Evolutionary conservation across 768 basidiomycete species (phyloP).

Genomic region (Ramaria sp.): DNA sequence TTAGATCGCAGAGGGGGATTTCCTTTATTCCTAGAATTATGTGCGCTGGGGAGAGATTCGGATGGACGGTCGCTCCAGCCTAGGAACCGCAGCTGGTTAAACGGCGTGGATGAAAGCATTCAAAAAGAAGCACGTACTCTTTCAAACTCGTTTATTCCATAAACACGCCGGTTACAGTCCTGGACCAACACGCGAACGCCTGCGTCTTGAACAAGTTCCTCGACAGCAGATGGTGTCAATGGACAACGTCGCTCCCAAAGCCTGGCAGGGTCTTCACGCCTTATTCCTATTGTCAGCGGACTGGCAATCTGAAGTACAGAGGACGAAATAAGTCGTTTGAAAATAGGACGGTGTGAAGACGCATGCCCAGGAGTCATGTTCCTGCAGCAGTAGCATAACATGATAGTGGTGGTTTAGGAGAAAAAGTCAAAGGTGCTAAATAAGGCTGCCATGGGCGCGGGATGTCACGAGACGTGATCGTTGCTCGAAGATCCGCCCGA

Average conservation of each 20-base stretch:
- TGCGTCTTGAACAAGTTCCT: constrained; percentile 42
- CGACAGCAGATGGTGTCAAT: constrained; percentile 66
- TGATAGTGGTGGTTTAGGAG: not conserved
- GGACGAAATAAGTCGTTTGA: not conserved
- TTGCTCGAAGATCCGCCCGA: not conserved
- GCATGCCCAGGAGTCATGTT: not conserved
- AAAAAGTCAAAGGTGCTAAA: not conserved
- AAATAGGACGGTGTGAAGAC: not conserved
- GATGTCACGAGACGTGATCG: not conserved
- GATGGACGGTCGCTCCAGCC: constrained; percentile 67
- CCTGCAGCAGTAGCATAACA: not conserved
- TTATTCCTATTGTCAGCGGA: constrained; percentile 38
- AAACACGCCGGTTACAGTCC: constrained; percentile 68
- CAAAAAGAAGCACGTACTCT: constrained; percentile 37
- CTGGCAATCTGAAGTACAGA: not conserved
- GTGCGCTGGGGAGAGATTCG: constrained; percentile 51
- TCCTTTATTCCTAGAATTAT: constrained; percentile 88
- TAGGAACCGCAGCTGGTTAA: constrained; percentile 19
- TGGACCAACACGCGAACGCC: constrained; percentile 64
- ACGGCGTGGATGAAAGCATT: not conserved
- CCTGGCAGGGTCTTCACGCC: constrained; percentile 68
- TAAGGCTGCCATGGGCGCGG: not conserved
- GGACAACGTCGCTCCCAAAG: constrained; percentile 86
- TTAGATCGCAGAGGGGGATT: constrained; percentile 53
- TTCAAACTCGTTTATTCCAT: constrained; percentile 48